Base-by-base conservation (phyloP, 2,329 filamentous ascomycete species). In the Phialemoniopsis sp. region DNA sequence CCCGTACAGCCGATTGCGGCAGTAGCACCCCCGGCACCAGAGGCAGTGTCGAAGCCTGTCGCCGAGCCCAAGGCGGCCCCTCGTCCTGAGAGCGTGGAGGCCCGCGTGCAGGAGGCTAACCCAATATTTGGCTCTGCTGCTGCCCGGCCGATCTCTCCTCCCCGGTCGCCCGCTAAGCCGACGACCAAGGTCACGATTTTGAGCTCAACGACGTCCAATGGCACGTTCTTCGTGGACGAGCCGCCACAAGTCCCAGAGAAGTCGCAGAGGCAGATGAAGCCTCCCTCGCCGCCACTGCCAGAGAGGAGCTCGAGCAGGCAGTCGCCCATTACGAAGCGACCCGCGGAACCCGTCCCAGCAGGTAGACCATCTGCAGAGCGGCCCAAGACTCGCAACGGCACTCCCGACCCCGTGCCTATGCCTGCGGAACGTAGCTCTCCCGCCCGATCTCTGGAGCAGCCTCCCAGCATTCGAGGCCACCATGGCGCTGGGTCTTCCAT, bases 401-500 rank as follows among this genome's bases (percentile, higher is more conserved):
- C 60, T 5, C 61, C 64, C 13, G 58, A 64, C 15, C 28, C 16
- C 5, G 15, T 17, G 26, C 28, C 26, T 5, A 17, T 17, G 26
- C 28, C 26, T 5, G 17, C 28, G 4, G 35, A 37, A n/a, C 28
- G 35, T 7, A 30, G 28, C 28, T 37, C 35, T 17, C 28, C 35
- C 14, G 35, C 14, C 4, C 21, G 29, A 15, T 26, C 42, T 13
- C 35, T 37, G 14, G 43, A 44, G 50, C 19, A 55, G 47, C 34
- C 29, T 48, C 10, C 43, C 55, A 26, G 35, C 26, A 63, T 67
- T 7, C 59, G 64, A 15, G 61, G 64, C 16, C 68, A 73, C 37
- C 69, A 67, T 8, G 72, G 73, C 8, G 73, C 67, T 3, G 78
- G 76, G 1, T 72, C 72, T 7, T 63, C 64, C 2, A 73, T 73